A percentile compares a stretch with the other conserved stretches of the same genome.
phyloP scores from a whole-genome alignment of 345 rosid species.

The Corchorus capsularis region DNA sequence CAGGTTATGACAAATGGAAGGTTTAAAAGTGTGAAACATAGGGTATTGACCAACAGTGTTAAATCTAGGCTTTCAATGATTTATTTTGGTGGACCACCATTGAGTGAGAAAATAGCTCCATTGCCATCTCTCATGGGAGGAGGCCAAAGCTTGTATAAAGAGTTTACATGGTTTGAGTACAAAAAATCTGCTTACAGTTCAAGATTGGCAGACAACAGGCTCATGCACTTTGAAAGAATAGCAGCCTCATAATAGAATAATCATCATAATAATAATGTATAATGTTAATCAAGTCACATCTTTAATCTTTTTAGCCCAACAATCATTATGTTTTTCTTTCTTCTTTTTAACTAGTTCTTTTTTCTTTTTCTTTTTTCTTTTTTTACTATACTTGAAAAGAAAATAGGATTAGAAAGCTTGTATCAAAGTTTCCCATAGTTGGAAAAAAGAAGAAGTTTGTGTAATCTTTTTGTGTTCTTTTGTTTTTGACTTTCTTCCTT shows the following conservation, averaged over 20 bases:
- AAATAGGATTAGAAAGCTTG: background rate
- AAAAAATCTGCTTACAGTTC: conserved; percentile 63
- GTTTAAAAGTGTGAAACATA: conserved; percentile 83
- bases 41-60: conserved; percentile 59
- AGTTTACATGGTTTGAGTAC: conserved; percentile 91
- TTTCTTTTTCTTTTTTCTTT: too few species aligned
- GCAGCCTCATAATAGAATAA: conserved; percentile 31
- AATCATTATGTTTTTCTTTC: background rate
- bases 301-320: background rate
- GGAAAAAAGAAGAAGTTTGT: background rate
- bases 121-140: conserved; percentile 54
- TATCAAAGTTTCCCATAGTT: background rate
- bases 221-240: conserved; percentile 50
- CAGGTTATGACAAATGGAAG: conserved; percentile 94
- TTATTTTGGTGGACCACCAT: conserved; percentile 87
- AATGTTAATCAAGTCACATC: background rate
- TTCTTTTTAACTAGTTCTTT: background rate
- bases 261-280: conserved; percentile 14
- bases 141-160: conserved; percentile 63
- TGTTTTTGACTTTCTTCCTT: background rate
- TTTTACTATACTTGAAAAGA: background rate
- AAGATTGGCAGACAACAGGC: conserved; percentile 69
- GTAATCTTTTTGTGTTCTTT: background rate
- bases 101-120: conserved; percentile 60
- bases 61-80: conserved; percentile 81